Evolutionary conservation across 805 yeast genomes (phyloP).

Genomic region (Isabelozyma pseudorhagii): DNA sequence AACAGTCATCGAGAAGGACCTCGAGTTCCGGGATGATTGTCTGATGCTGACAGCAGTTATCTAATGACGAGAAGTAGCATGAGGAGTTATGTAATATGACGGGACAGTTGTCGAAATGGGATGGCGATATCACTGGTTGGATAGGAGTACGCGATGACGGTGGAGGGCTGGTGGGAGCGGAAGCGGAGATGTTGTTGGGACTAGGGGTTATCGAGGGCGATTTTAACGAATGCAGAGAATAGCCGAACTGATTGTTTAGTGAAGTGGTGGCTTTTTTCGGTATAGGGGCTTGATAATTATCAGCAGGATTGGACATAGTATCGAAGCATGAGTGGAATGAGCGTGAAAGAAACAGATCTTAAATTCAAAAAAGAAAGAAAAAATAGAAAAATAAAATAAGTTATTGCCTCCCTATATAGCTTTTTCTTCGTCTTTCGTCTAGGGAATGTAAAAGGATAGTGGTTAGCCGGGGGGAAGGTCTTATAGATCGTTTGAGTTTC

Average conservation of each 20-base stretch:
- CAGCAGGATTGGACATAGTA: neutral
- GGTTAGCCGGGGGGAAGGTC: too few species aligned
- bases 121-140: neutral
- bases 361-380: too few species aligned
- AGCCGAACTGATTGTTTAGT: neutral
- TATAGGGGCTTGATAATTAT: constrained; percentile 2
- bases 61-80: neutral
- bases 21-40: constrained; percentile 14
- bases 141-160: neutral
- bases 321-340: neutral
- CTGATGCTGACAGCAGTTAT: neutral
- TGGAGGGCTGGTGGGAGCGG: neutral
- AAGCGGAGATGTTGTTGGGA: neutral
- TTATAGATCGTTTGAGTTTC: too few species aligned
- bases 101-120: neutral
- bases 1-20: constrained; percentile 31
- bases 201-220: neutral
- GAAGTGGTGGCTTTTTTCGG: constrained; percentile 1
- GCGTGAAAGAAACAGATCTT: too few species aligned
- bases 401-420: too few species aligned
- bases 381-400: too few species aligned
- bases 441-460: too few species aligned
- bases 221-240: neutral
- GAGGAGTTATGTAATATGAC: neutral
- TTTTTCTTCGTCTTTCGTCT: too few species aligned